phyloP scores from a whole-genome alignment of 2,329 filamentous ascomycete genomes.

The Claviceps pazoutovae region DNA sequence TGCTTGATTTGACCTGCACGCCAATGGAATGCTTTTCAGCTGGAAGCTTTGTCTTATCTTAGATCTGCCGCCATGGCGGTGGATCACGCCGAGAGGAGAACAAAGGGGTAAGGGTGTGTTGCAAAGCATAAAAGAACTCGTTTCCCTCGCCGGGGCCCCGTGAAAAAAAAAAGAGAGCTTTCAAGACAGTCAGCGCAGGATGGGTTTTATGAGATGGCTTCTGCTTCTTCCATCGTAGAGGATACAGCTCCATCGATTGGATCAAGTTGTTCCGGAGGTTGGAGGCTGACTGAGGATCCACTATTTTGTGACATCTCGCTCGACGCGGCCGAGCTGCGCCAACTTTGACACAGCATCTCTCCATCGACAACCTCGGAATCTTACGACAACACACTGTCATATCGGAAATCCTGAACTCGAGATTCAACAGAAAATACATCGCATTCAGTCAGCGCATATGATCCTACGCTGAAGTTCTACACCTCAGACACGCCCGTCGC shows the following conservation, averaged over 20 bases:
- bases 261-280: not conserved
- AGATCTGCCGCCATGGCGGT: not conserved
- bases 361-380: not conserved
- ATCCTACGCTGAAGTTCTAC: not conserved
- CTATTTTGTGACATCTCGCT: constrained; percentile 1
- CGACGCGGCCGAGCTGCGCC: not conserved
- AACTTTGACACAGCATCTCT: not conserved
- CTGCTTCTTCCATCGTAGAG: not conserved
- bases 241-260: not conserved
- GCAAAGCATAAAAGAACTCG: not conserved
- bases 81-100: not conserved
- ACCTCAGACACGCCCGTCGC: not conserved
- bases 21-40: no score
- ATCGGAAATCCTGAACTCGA: not conserved
- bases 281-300: not conserved
- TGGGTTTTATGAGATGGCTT: not conserved
- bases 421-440: not conserved
- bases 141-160: not conserved
- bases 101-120: not conserved
- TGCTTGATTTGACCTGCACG: no score
- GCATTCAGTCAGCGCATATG: not conserved
- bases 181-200: no score
- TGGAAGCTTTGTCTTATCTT: not conserved
- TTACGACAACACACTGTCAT: not conserved
- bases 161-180: not conserved